These are phyloP conservation scores for Neurospora sp. DNA, from an alignment of 2,329 filamentous ascomycete genomes.

Conservation along the genomic window DNA sequence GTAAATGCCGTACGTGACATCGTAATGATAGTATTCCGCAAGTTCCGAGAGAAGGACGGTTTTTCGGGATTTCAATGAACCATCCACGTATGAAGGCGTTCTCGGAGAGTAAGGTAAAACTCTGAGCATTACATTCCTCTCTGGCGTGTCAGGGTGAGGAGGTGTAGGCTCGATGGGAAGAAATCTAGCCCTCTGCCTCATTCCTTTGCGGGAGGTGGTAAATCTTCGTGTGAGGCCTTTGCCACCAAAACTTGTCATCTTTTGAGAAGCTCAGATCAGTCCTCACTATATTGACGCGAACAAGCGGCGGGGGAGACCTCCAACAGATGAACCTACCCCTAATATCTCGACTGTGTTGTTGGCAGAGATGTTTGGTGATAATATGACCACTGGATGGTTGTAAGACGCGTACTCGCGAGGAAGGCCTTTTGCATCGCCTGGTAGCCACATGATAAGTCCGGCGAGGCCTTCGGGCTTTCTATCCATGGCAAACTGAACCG, in stretches of 20 bases:
- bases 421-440: neutral
- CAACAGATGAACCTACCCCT: neutral
- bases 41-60: neutral
- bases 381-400: neutral
- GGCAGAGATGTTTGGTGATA: neutral
- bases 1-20: neutral
- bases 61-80: neutral
- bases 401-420: neutral
- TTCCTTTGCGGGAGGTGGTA: neutral
- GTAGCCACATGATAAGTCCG: neutral
- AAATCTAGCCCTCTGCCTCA: neutral
- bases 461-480: neutral
- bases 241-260: neutral
- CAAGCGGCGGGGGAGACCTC: neutral
- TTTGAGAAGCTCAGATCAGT: neutral
- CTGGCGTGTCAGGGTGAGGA: neutral
- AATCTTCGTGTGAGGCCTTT: neutral
- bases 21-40: too few relatives aligned
- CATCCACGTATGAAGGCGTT: neutral
- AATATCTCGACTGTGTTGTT: neutral
- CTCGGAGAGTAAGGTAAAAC: neutral
- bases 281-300: neutral
- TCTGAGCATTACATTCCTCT: neutral
- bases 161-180: neutral
- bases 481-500: neutral